phyloP scores from a whole-genome alignment of 2,329 filamentous ascomycete genomes.

The Coleophoma cylindrospora region DNA sequence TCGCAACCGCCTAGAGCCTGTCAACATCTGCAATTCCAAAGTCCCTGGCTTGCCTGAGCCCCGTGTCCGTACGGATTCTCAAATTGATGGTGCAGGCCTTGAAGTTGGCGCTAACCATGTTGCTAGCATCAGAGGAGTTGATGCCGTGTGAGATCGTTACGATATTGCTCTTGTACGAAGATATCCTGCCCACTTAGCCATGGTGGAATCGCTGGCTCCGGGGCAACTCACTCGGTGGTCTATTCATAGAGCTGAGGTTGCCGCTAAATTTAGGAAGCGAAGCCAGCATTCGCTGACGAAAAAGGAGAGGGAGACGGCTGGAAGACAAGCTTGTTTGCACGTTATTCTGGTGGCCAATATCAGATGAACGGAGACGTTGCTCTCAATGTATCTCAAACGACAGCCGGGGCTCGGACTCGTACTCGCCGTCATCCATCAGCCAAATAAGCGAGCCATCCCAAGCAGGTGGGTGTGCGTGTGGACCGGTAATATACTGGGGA shows the following conservation, averaged over 20 bases:
- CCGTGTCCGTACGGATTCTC: slow-evolving; percentile 39
- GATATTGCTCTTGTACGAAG: slow-evolving; percentile 4
- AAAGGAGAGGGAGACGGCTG: too few species aligned
- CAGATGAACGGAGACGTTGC: too few species aligned
- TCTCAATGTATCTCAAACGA: too few species aligned
- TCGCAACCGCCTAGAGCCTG: slow-evolving; percentile 34
- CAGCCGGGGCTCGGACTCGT: too few species aligned
- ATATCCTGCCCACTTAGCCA: slow-evolving; percentile 3
- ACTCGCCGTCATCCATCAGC: too few species aligned
- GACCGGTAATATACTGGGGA: too few species aligned
- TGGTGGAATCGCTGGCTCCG: too few species aligned
- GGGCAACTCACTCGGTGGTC: slow-evolving; percentile 29
- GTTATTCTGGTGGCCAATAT: too few species aligned
- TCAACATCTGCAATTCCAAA: background rate
- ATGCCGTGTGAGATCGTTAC: slow-evolving; percentile 6
- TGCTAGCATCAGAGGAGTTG: slow-evolving; percentile 6
- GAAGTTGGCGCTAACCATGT: slow-evolving; percentile 33
- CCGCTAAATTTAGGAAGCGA: background rate
- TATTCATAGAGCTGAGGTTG: slow-evolving; percentile 36
- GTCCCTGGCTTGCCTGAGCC: slow-evolving; percentile 26
- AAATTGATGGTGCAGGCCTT: slow-evolving; percentile 53
- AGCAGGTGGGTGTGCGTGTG: too few species aligned
- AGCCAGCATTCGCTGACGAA: too few species aligned
- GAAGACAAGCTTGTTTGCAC: too few species aligned
- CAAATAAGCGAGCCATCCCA: too few species aligned